A percentile compares a stretch with the other conserved stretches of the same genome.
Conservation (phyloP, 345 rosid species). For the Abelmoschus esculentus region DNA sequence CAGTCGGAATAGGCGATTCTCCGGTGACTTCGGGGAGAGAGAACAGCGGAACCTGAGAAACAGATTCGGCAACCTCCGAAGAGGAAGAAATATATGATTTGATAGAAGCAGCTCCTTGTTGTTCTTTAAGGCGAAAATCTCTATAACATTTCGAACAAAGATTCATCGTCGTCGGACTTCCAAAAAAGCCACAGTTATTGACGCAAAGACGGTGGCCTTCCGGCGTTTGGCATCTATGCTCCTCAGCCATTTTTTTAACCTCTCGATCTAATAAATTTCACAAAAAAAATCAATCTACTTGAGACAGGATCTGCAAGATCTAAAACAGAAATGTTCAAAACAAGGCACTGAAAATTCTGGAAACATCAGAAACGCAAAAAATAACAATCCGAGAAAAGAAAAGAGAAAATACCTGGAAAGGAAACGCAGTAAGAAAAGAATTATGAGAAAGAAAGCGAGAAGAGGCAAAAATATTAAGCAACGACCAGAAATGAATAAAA, state of each 20-base stretch:
- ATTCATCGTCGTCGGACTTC: conserved; percentile 47
- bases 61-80: conserved; percentile 9
- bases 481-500: conserved; percentile 16
- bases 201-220: conserved; percentile 46
- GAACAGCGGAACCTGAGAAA: conserved; percentile 23
- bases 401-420: conserved; percentile 1
- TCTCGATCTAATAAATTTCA: not conserved
- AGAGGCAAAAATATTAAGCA: not conserved
- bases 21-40: conserved; percentile 18
- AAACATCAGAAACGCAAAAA: not conserved
- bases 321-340: conserved; percentile 10
- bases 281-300: not conserved
- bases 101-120: conserved; percentile 35
- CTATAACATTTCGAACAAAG: conserved; percentile 50
- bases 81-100: conserved; percentile 35
- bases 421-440: conserved; percentile 9
- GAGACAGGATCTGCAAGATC: not conserved
- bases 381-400: not conserved
- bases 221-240: conserved; percentile 41
- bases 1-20: not conserved
- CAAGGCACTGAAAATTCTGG: not conserved
- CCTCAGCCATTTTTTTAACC: conserved; percentile 37
- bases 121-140: conserved; percentile 33
- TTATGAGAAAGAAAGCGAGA: not conserved
- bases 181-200: conserved; percentile 46